Evolutionary conservation across 1,139 yeast species (phyloP), one percentile per base, ranked within the genome.

Genomic region (Nematodospora anomalae): DNA sequence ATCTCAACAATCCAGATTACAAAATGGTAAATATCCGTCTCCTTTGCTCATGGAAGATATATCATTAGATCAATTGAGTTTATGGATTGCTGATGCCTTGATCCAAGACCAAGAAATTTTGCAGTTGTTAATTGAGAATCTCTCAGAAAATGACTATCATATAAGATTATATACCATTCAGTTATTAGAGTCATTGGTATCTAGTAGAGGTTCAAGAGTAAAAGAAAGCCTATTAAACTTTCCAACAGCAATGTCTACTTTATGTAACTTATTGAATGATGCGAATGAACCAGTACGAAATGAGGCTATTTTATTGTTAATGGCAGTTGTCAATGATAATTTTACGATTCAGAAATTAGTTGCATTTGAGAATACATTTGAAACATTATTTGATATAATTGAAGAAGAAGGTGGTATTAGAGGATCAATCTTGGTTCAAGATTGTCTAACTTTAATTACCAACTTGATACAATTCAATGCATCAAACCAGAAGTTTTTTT

Each of bases 31-130:
- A 52, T 84, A 84, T 47, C 90, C 94, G 0, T 83, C 94, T 3
- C 96, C 96, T 0, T 64, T 86, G 26, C 64, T 85, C 16, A 60
- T 81, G 62, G 77, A 75, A 29, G 74, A 76, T 28, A 75, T 76
- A 30, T 58, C 72, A 7, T 76, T 79, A 11, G 97, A 92, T 53
- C 96, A 88, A 52, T 86, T 94, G 49, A 86, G 96, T 0, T 64
- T 89, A 43, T 90, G 97, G 96, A 84, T 94, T 28, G 89, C 97
- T 0, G 98, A 94, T 60, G 97, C 89, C 49, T 70, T 94, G 50
- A 85, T 92, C 2, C 94, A 87, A 53, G 75, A 74, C 23, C 71
- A 58, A 14, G 82, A 78, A 21, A 73, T 79, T 20, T 68, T 92
- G 29, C 69, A 74, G 16, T 60, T 77, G 4, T 60, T 89, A 33